Evolutionary conservation across 1,284 basidiomycete species (phyloP).

Genomic region (Macrocystidia cucumis): DNA sequence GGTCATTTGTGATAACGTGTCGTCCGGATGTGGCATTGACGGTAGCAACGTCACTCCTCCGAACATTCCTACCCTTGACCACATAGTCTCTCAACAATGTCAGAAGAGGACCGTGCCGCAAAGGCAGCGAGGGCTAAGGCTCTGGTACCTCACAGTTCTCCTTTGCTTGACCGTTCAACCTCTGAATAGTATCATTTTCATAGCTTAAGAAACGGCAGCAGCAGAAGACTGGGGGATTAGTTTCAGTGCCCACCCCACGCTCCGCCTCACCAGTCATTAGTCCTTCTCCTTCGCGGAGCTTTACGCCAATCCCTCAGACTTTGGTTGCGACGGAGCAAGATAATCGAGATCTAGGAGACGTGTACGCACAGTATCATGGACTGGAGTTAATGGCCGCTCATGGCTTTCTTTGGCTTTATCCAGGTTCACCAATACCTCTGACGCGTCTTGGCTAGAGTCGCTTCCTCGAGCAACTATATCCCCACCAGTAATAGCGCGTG

Average conservation of each 20-base stretch:
- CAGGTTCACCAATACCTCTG: constrained; percentile 33
- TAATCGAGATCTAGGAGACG: constrained; percentile 38
- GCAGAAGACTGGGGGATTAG: constrained; percentile 48
- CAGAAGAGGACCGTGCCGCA: constrained; percentile 70
- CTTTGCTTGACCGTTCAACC: constrained; percentile 11
- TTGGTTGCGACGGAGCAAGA: constrained; percentile 22
- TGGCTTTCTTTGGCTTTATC: constrained; percentile 9
- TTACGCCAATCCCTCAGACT: constrained; percentile 39
- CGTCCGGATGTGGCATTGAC: too few species aligned
- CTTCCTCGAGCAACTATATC: constrained; percentile 39
- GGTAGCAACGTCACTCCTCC: too few species aligned
- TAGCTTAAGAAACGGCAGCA: constrained; percentile 72
- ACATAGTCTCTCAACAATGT: constrained; percentile 32
- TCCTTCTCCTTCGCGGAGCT: constrained; percentile 46
- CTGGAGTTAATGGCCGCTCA: constrained; percentile 4
- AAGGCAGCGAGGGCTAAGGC: constrained; percentile 77
- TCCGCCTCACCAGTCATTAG: constrained; percentile 27
- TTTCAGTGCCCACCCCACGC: constrained; percentile 22
- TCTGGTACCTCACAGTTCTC: constrained; percentile 37
- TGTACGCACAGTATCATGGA: constrained; percentile 32
- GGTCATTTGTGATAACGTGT: too few species aligned
- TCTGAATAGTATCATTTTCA: constrained; percentile 8
- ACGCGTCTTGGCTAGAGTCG: constrained; percentile 51
- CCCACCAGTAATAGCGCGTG: constrained; percentile 10
- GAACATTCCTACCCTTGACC: too few species aligned